Evolutionary conservation across 345 rosid species (phyloP), one percentile per base, ranked within the genome.

Genomic region (Ceriops decandra): DNA sequence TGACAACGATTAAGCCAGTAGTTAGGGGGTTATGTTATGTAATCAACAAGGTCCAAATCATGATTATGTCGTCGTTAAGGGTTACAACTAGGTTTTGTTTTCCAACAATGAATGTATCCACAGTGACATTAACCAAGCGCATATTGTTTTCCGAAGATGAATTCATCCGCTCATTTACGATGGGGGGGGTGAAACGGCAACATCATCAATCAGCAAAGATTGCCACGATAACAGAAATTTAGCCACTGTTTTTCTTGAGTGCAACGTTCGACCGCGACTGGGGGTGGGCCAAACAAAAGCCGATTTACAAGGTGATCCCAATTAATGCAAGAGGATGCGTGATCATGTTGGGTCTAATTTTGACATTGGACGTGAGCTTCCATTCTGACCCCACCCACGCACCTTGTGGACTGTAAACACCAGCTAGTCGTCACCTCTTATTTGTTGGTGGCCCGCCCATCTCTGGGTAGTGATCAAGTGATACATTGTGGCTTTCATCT

Each of bases 11-110:
- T 5, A 9, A 62, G 5, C 8, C 28, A 7, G 30, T 8, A 32
- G 69, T 16, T 54, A 24, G 6, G 16, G 16, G 59, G 30, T 54
- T 54, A 7, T 21, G 4, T 1, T 0, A 11, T 36, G 1, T 28
- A 27, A 47, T 20, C 67, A 49, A 20, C 30, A 30, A 6, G 20
- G 58, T 30, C 68, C 24, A 30, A 7, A 60, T 60, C 57, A 20
- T 60, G 8, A 20, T 47, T 47, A 32, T 33, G 28, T 26, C 57
- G 32, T 73, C 66, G 38, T 6, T 4, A 4, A 58, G 74, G 65
- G 54, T 51, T 64, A 56, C 20, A 60, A 36, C 30, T 2, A 52
- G 62, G 24, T 46, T 51, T 58, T 61, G 53, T 62, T 52, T 54
- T 19, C 36, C 36, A 57, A 6, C 22, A 38, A 19, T 30, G 24